Conservation (phyloP, 2,329 filamentous ascomycete genomes). For the Monilinia fructigena region DNA sequence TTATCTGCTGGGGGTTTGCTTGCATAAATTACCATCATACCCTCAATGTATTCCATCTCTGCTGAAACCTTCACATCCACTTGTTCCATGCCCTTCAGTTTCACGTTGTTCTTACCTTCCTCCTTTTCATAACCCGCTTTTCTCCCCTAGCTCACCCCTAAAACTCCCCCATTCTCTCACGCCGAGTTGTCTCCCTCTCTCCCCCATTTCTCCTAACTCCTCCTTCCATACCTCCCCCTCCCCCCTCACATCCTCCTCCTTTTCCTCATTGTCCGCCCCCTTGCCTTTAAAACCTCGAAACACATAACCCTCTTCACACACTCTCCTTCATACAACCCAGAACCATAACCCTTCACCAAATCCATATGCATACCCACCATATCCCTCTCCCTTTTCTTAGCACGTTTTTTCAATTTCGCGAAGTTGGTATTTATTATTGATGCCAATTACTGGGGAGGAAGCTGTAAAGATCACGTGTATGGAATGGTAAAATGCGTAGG, state of each 20-base stretch:
- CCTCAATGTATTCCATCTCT: background rate
- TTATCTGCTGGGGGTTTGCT: background rate
- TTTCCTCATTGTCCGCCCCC: background rate
- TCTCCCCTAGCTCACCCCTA: background rate
- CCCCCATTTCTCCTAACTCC: background rate
- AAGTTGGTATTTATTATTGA: background rate
- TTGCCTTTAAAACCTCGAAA: background rate
- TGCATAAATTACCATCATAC: background rate
- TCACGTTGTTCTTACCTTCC: background rate
- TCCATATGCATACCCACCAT: background rate
- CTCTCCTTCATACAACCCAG: background rate
- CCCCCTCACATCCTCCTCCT: background rate
- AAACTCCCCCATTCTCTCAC: background rate
- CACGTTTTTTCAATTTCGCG: background rate
- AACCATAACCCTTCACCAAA: background rate
- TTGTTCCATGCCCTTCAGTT: background rate
- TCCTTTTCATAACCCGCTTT: background rate
- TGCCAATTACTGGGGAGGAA: background rate
- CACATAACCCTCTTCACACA: background rate
- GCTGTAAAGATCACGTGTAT: background rate
- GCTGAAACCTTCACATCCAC: background rate
- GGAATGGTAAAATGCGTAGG: background rate
- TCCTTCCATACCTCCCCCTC: no score
- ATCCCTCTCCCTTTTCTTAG: background rate
- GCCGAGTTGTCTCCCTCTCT: background rate